These are phyloP conservation scores for Lasiosphaeria miniovina DNA, from an alignment of 495 filamentous ascomycete genomes.

Conservation along the genomic window DNA sequence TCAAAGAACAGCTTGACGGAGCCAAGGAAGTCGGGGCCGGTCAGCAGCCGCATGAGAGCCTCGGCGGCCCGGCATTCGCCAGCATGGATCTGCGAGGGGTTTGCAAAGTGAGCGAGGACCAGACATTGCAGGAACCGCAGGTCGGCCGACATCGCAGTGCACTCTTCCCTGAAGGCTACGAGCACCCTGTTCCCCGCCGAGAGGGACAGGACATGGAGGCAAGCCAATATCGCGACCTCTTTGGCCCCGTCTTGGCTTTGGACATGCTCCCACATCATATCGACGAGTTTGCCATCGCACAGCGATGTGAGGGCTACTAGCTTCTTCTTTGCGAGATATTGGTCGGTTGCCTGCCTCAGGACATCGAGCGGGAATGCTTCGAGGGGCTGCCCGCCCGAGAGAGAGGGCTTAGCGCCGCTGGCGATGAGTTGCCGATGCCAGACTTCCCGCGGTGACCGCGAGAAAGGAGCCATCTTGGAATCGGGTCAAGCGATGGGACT, in stretches of 20 bases:
- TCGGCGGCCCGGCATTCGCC: conserved; percentile 13
- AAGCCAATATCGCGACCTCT: conserved; percentile 16
- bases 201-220: conserved; percentile 16
- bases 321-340: conserved; percentile 6
- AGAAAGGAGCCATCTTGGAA: conserved; percentile 9
- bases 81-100: conserved; percentile 4
- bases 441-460: conserved; percentile 1
- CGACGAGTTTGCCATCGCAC: conserved; percentile 15
- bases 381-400: neutral
- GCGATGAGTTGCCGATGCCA: conserved; percentile 14
- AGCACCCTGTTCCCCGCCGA: conserved; percentile 5
- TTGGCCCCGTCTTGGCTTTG: conserved; percentile 8
- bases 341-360: conserved; percentile 11
- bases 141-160: neutral
- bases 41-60: conserved; percentile 13
- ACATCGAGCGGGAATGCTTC: conserved; percentile 2
- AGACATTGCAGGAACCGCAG: conserved; percentile 16
- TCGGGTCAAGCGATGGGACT: neutral
- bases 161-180: conserved; percentile 14
- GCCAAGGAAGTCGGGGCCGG: conserved; percentile 11
- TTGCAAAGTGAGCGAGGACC: conserved; percentile 4
- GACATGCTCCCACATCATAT: conserved; percentile 15
- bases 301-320: conserved; percentile 5
- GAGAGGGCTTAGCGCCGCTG: conserved; percentile 6
- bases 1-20: conserved; percentile 11